Conservation (phyloP, 345 rosid genomes). For the Camelina sativa region DNA sequence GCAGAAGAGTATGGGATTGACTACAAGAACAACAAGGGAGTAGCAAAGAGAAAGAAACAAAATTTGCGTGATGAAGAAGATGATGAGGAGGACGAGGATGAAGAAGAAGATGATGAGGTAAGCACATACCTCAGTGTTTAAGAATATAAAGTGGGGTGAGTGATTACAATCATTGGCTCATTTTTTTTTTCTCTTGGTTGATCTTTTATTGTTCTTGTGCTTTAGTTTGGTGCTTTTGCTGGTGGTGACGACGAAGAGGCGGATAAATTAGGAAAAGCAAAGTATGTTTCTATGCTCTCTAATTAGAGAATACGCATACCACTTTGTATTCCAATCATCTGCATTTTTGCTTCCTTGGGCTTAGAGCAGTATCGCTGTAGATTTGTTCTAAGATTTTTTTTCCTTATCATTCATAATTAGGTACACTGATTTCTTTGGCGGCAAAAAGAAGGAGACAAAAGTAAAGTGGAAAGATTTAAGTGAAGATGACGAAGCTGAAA, state of each 20-base stretch:
- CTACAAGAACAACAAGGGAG: conserved; percentile 47
- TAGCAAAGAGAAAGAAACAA: conserved; percentile 40
- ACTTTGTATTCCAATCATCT: conserved; percentile 2
- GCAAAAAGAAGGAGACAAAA: conserved; percentile 50
- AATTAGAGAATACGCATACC: background rate
- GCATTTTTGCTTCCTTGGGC: background rate
- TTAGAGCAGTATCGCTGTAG: background rate
- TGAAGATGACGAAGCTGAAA: conserved; percentile 56
- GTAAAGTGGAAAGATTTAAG: conserved; percentile 45
- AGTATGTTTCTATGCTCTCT: conserved; percentile 45
- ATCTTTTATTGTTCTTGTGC: conserved; percentile 18
- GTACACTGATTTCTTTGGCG: conserved; percentile 82
- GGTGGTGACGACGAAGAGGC: conserved; percentile 51
- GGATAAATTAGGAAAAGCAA: conserved; percentile 48
- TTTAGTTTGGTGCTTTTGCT: conserved; percentile 61
- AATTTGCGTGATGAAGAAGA: conserved; percentile 50
- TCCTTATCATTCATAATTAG: conserved; percentile 44
- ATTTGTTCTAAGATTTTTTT: background rate
- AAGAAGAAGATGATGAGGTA: conserved; percentile 42
- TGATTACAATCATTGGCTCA: background rate
- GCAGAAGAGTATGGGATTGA: conserved; percentile 74
- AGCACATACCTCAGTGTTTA: conserved; percentile 11
- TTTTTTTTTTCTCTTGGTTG: background rate
- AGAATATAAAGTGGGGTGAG: background rate
- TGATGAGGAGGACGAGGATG: conserved; percentile 28